Percentiles rank a stretch among this genome's conserved stretches.
Conservation (phyloP, 2,329 filamentous ascomycete species). For the Ceratocystiopsis minuta region DNA sequence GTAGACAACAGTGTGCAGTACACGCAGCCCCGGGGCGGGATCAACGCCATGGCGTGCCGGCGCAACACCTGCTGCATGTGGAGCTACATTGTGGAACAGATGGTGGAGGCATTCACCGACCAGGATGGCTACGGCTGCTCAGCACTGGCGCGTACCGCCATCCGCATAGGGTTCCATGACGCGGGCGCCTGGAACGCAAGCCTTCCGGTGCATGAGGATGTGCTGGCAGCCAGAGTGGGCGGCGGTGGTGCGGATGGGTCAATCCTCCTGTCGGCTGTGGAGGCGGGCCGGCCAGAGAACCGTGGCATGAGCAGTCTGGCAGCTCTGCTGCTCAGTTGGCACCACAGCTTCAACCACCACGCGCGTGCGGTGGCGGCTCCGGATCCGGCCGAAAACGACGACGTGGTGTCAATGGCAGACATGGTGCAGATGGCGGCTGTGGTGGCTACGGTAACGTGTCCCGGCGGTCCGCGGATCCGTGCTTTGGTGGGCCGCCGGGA, state of each 20-base stretch:
- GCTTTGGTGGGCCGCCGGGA: conserved; percentile 32
- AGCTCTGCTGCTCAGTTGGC: conserved; percentile 19
- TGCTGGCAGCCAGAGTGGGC: background rate
- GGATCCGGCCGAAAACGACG: background rate
- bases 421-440: conserved; percentile 31
- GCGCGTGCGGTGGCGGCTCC: background rate
- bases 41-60: conserved; percentile 12
- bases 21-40: conserved; percentile 5
- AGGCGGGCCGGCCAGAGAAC: conserved; percentile 23
- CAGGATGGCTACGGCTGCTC: conserved; percentile 7
- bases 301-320: conserved; percentile 26
- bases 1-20: conserved; percentile 12
- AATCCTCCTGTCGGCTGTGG: conserved; percentile 21
- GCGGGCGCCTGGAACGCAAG: conserved; percentile 22
- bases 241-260: conserved; percentile 26
- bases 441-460: conserved; percentile 30
- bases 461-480: conserved; percentile 30
- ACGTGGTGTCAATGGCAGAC: conserved; percentile 30
- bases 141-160: conserved; percentile 21
- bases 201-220: background rate
- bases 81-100: conserved; percentile 20
- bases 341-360: conserved; percentile 17
- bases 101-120: conserved; percentile 17
- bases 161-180: conserved; percentile 29
- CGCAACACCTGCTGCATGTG: conserved; percentile 20